Base-by-base conservation (phyloP, 2,329 filamentous ascomycete species). In the Ampelomyces quisqualis region DNA sequence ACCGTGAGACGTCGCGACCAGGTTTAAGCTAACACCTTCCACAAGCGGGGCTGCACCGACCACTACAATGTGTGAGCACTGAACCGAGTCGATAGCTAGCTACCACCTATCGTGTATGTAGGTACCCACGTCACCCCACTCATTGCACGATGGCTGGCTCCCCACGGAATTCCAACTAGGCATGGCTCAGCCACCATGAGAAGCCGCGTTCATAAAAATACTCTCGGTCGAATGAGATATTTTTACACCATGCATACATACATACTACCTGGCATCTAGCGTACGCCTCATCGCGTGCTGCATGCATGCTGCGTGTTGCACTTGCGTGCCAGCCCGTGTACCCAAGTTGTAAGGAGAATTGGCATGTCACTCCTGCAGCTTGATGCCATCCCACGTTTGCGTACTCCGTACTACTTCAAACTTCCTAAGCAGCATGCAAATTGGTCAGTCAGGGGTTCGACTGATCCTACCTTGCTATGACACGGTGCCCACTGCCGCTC, bases 21-120 rank as follows among this genome's bases (percentile, higher is more conserved):
- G 15, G 24, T 7, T 36, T 19, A 3, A n/a, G 29, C 24, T 28
- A 28, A 36, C 34, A 36, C 34, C 34, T 36, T 28, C 34, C 34
- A 6, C 22, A 36, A 14, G 11, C n/a, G n/a, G 33, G 33, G 7
- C 13, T 11, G n/a, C 15, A 31, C 15, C 29, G 13, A 20, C 17
- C 8, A 9, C 29, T 6, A 17, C n/a, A 31, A n/a, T 24, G 22
- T 8, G 9, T 24, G 9, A 10, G 7, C 22, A 24, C 9, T 24
- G 22, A 8, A 24, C 22, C 9, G 22, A 24, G n/a, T n/a, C n/a
- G n/a, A n/a, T n/a, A n/a, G n/a, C n/a, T n/a, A n/a, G n/a, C n/a
- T n/a, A n/a, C n/a, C n/a, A n/a, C n/a, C n/a, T n/a, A n/a, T n/a
- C n/a, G 5, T 13, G n/a, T 6, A 28, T 14, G 26, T 13, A n/a